These are phyloP conservation scores for Saccharomyces hybrid DNA, from an alignment of 1,139 yeast genomes.

Conservation along the genomic window DNA sequence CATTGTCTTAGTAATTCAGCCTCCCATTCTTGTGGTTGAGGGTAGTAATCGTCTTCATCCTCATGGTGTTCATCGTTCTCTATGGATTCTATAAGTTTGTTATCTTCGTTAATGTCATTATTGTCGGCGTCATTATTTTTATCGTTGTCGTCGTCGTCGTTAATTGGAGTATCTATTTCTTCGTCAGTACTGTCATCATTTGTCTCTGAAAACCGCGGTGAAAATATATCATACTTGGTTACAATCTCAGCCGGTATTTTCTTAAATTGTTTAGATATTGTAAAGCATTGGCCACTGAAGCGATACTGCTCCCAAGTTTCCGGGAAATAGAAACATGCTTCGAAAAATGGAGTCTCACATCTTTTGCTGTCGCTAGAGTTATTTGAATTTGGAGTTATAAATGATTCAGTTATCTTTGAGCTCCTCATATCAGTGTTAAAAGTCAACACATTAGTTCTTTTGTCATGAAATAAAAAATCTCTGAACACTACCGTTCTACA, in stretches of 20 bases:
- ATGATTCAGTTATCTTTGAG: slow-evolving; percentile 46
- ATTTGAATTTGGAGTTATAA: slow-evolving; percentile 20
- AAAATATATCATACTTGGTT: slow-evolving; percentile 22
- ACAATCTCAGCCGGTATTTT: slow-evolving; percentile 11
- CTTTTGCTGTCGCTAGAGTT: slow-evolving; percentile 17
- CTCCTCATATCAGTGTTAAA: slow-evolving; percentile 69
- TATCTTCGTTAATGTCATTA: slow-evolving; percentile 5
- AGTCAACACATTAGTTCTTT: slow-evolving; percentile 56
- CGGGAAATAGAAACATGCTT: slow-evolving; percentile 69
- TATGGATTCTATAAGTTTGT: slow-evolving; percentile 6
- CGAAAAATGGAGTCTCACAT: slow-evolving; percentile 40
- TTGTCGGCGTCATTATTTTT: slow-evolving; percentile 1
- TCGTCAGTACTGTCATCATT: background rate
- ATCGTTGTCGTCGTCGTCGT: slow-evolving; percentile 5
- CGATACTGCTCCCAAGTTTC: slow-evolving; percentile 59
- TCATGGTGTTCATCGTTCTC: slow-evolving; percentile 5
- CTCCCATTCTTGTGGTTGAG: slow-evolving; percentile 57
- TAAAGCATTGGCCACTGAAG: slow-evolving; percentile 53
- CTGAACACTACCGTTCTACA: slow-evolving; percentile 64
- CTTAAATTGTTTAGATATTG: slow-evolving; percentile 13
- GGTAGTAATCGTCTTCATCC: slow-evolving; percentile 27
- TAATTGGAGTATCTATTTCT: background rate
- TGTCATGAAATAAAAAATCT: slow-evolving; percentile 68
- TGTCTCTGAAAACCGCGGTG: slow-evolving; percentile 21
- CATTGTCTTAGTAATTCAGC: slow-evolving; percentile 57